Evolutionary conservation across 1,284 basidiomycete genomes (phyloP), one percentile per base, ranked within the genome.

Genomic region (Flammula alnicola): DNA sequence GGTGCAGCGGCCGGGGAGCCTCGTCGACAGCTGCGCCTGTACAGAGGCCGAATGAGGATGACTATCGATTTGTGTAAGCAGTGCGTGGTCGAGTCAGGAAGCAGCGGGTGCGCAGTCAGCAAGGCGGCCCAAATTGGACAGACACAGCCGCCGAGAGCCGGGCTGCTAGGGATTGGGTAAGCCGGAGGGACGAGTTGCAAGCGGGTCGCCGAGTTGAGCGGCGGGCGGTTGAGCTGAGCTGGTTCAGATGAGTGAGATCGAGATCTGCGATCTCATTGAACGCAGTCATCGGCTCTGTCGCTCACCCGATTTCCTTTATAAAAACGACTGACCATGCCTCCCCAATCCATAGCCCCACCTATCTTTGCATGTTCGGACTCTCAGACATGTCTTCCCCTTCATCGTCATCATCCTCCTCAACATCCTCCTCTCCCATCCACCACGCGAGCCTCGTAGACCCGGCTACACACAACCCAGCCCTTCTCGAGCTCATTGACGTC

Each of bases 401-500:
- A 1, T 61, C 59, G 20, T 64, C 64, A 29, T 46, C 62, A 30
- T 42, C 59, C 1, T 61, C 59, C 25, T 64, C 64, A 29, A 47
- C 62, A 26, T 53, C 63, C 30, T 57, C 58, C n/a, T 74, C 72
- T 2, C 68, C 78, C 5, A 51, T 85, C 35, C 84, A 88, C 68
- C 76, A 70, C 25, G 83, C 83, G 2, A 79, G 76, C 59, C 82
- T 86, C 60, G 78, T 88, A 43, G 79, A 86, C 66, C 71, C 83
- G 14, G 63, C 80, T 1, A 60, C 70, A 2, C 86, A 88, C 64
- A 80, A 81, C 2, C 78, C 80, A 16, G 83, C 77, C 19, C 76
- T 87, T 46, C 72, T 87, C 44, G 74, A 84, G 61, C 79, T 89
- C 50, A 69, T 88, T 60, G 77, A 81, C 54, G 64, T 83, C 60